Base-by-base conservation (phyloP, 805 yeast species). In the Candida chilensis region DNA sequence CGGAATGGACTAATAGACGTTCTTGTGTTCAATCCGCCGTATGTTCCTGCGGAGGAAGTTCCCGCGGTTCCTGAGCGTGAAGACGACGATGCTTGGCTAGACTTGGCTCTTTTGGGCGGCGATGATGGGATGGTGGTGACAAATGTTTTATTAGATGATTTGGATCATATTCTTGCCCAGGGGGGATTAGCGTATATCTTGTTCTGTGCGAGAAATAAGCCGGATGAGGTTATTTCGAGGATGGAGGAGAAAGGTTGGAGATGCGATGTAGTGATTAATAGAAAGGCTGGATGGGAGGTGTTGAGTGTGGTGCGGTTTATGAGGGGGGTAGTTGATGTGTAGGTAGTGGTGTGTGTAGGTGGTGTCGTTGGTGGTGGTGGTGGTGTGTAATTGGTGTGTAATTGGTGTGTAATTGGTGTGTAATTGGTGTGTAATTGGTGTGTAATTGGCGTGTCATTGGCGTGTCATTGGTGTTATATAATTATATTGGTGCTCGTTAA, bases 231-330 rank as follows among this genome's bases (percentile, higher is more conserved):
- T 1, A 67, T 66, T 0, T 41, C 48, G 6, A 27, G 31, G 2
- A 78, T 85, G 76, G 31, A 43, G 11, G 32, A 39, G 2, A 44
- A 48, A 8, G 62, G 63, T 6, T 90, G 95, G 86, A 32, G 32
- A 0, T 72, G 71, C 1, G 57, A 60, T 2, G 41, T 55, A n/a
- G 60, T 85, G 1, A 67, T 74, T 4, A 64, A 65, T 27, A 64
- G 96, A 32, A 84, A 83, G 44, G 95, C 96, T 1, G 97, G 97
- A 0, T 87, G 97, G 96, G 98, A 92, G 53, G 90, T 81, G 8
- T 60, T 92, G 21, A 72, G 84, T 32, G 79, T 90, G 6, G 74
- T 79, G 54, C 65, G 76, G 38, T 84, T 88, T 43, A 46, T 32
- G 28, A 50, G 19, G 37, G 32, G n/a, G 45, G 41, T 15, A 54